Conservation (phyloP, 371 early-diverging fungal genomes). For the Coemansia linderi region DNA sequence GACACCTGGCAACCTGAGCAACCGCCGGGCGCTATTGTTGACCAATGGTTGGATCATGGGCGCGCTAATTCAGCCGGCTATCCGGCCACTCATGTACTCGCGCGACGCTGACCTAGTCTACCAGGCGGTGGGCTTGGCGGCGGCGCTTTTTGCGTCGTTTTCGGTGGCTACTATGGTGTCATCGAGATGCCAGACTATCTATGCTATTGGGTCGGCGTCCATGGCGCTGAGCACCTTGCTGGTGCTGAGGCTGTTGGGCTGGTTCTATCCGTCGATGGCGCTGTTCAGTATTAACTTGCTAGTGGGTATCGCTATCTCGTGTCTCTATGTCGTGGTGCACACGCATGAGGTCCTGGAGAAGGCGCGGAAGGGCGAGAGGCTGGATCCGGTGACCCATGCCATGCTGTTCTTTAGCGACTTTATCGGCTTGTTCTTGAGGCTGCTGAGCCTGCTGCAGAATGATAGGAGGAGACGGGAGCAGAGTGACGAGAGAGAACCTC, state of each 20-base stretch:
- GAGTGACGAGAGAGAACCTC: not conserved
- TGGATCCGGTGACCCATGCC: slow-evolving; percentile 24
- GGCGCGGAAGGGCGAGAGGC: slow-evolving; percentile 8
- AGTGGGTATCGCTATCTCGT: slow-evolving; percentile 12
- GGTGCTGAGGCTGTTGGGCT: slow-evolving; percentile 19
- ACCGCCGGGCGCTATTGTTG: slow-evolving; percentile 29
- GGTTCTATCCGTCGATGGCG: slow-evolving; percentile 18
- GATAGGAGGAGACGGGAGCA: slow-evolving; percentile 12
- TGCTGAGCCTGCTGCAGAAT: slow-evolving; percentile 12
- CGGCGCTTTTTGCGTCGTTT: slow-evolving; percentile 37
- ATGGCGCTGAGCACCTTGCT: slow-evolving; percentile 10
- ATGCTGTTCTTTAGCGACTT: slow-evolving; percentile 27
- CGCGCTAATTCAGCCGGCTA: slow-evolving; percentile 5
- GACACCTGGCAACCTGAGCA: slow-evolving; percentile 13
- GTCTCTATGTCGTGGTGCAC: slow-evolving; percentile 33
- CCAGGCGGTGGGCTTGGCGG: slow-evolving; percentile 15
- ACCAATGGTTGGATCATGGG: slow-evolving; percentile 8
- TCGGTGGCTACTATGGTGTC: slow-evolving; percentile 21
- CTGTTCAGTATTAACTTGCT: slow-evolving; percentile 10
- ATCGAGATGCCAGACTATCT: slow-evolving; percentile 13
- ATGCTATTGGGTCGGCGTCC: slow-evolving; percentile 15
- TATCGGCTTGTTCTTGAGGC: slow-evolving; percentile 10
- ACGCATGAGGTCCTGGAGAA: slow-evolving; percentile 27
- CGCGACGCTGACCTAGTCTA: slow-evolving; percentile 17
- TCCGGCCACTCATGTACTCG: slow-evolving; percentile 12